Evolutionary conservation across 2,329 filamentous ascomycete species (phyloP).

Genomic region (Ilyonectria sp.): DNA sequence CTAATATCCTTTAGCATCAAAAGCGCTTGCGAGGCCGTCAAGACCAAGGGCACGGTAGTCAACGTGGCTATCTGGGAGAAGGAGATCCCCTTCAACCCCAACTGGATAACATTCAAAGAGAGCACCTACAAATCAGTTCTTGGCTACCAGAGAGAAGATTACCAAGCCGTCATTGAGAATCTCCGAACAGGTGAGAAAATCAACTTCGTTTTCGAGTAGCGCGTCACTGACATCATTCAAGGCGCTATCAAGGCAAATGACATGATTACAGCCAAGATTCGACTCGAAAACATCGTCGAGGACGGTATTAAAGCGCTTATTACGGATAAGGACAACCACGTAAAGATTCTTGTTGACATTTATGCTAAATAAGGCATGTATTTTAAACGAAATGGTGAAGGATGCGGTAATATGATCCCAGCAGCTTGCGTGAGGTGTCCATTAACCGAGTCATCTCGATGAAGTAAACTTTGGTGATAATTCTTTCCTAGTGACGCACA

Average conservation of each 20-base stretch:
- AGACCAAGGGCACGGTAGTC: slow-evolving; percentile 69
- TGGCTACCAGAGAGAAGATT: slow-evolving; percentile 58
- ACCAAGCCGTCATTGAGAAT: slow-evolving; percentile 68
- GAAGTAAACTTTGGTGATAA: too few species aligned
- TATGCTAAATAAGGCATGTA: slow-evolving; percentile 33
- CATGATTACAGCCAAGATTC: slow-evolving; percentile 75
- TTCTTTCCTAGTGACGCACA: too few species aligned
- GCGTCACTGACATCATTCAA: slow-evolving; percentile 41
- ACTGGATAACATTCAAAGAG: slow-evolving; percentile 49
- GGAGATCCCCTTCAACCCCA: slow-evolving; percentile 46
- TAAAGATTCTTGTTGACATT: slow-evolving; percentile 72
- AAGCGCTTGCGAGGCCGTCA: slow-evolving; percentile 63
- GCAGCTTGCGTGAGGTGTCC: too few species aligned
- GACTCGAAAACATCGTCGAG: slow-evolving; percentile 69
- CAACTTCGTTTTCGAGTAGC: too few species aligned
- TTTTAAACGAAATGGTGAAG: too few species aligned
- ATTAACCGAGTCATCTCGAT: too few species aligned
- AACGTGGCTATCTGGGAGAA: slow-evolving; percentile 78
- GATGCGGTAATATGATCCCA: too few species aligned
- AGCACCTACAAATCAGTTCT: slow-evolving; percentile 46
- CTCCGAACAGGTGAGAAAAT: slow-evolving; percentile 35
- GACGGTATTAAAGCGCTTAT: slow-evolving; percentile 71
- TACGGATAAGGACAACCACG: slow-evolving; percentile 72
- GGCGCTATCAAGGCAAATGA: slow-evolving; percentile 65
- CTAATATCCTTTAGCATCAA: slow-evolving; percentile 39